Percentiles rank a stretch among this genome's conserved stretches.
Conservation (phyloP, 2,329 filamentous ascomycete species). For the Fragosphaeria purpurea region DNA sequence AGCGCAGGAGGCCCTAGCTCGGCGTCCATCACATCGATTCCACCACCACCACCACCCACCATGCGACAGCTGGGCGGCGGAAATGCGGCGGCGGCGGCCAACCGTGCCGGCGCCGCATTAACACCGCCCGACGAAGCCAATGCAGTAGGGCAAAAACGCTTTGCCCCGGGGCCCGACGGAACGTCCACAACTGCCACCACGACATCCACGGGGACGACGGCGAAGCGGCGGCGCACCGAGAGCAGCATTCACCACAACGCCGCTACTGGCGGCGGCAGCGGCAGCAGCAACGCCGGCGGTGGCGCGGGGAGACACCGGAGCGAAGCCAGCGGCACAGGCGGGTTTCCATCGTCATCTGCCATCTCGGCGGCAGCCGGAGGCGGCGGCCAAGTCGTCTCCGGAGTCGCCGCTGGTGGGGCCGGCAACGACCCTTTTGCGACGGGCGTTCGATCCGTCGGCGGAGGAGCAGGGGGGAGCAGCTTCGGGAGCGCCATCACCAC, state of each 20-base stretch:
- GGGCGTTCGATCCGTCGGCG: no score
- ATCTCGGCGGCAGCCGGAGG: no score
- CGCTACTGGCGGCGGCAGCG: neutral
- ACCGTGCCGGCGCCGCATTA: constrained; percentile 27
- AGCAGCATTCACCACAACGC: constrained; percentile 11
- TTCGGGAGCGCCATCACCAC: no score
- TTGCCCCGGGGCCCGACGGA: constrained; percentile 14
- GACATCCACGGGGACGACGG: constrained; percentile 2
- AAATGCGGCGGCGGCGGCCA: no score
- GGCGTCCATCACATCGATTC: neutral
- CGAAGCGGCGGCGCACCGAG: constrained; percentile 26
- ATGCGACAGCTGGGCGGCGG: neutral
- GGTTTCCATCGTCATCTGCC: no score
- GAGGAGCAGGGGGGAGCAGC: no score
- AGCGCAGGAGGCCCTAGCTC: no score
- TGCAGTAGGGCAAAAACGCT: constrained; percentile 25
- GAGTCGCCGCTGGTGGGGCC: no score
- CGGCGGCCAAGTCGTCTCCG: no score
- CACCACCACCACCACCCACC: constrained; percentile 1
- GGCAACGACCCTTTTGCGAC: no score
- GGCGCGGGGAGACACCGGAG: no score
- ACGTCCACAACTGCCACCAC: neutral
- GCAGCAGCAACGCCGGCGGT: neutral
- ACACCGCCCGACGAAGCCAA: constrained; percentile 44
- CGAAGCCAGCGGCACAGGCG: no score